phyloP scores from a whole-genome alignment of 108 stramenopile genomes.

The Cyclotella sp. region DNA sequence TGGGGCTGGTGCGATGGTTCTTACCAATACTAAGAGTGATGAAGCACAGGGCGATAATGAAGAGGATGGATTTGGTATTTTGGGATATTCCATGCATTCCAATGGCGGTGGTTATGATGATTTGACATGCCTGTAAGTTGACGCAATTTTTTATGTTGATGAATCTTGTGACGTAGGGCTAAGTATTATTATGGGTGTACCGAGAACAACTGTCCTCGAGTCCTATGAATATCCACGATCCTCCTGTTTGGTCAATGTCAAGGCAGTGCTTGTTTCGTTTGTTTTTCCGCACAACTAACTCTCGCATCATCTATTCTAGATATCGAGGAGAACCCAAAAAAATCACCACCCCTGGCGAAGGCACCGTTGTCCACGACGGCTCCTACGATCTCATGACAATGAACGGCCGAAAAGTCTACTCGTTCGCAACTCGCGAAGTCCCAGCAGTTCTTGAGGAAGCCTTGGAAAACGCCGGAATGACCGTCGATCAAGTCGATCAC shows the following conservation, averaged over 20 bases:
- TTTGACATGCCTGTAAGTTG: constrained; percentile 84
- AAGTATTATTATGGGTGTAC: too few species aligned
- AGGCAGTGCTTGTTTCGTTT: too few species aligned
- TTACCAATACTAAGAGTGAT: constrained; percentile 51
- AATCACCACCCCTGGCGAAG: constrained; percentile 76
- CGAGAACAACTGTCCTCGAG: too few species aligned
- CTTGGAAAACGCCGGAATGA: constrained; percentile 86
- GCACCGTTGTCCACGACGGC: constrained; percentile 72
- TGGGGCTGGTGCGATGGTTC: constrained; percentile 96
- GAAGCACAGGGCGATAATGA: constrained; percentile 25
- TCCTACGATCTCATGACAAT: constrained; percentile 83
- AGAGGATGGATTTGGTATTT: constrained; percentile 67
- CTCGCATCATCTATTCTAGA: constrained; percentile 32
- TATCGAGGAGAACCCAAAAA: constrained; percentile 72
- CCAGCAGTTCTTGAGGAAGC: constrained; percentile 92
- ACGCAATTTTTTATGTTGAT: not conserved
- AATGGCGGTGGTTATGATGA: constrained; percentile 89
- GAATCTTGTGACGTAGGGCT: too few species aligned
- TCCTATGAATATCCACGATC: too few species aligned
- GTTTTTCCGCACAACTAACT: not conserved
- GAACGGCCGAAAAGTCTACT: constrained; percentile 96
- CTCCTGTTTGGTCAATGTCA: too few species aligned
- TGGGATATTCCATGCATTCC: constrained; percentile 93
- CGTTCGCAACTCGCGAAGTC: constrained; percentile 95
- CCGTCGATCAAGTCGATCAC: constrained; percentile 92